Base-by-base conservation (phyloP, 2,329 filamentous ascomycete species). In the Trichothecium roseum region DNA sequence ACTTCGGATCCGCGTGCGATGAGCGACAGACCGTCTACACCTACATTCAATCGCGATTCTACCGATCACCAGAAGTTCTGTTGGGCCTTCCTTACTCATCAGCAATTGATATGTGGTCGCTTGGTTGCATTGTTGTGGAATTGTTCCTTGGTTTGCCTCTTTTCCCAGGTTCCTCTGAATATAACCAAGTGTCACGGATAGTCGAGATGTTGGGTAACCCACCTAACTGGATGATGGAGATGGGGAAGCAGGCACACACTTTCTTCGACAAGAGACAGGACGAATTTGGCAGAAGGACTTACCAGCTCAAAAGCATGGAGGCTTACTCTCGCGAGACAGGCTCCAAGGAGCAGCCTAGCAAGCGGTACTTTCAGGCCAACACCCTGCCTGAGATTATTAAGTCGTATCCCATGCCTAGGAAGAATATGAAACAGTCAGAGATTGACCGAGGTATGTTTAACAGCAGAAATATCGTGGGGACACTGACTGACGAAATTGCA, bases 91-190 rank as follows among this genome's bases (percentile, higher is more conserved):
- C 91, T 40, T 98, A 98, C 57, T 96, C 91, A 12, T 95, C 91
- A 4, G 91, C 91, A 30, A 98, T 98, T 52, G 91, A 98, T 54
- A 98, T 98, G 89, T 98, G 91, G 91, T 98, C 91, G 4, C 67
- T 98, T 30, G 91, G 91, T 36, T 98, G 91, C 60, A 98, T 98
- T 46, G 89, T 98, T 13, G 91, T 98, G 17, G 91, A 98, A 59
- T 70, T 98, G 14, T 98, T 98, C 68, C 71, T 98, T 2, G 91
- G 91, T 31, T 68, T 98, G 34, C 91, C 91, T 1, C 63, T 98
- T 3, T 98, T 98, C 59, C 91, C 91, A 7, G 91, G 91, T 18
- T 96, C 89, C 1, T 98, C 91, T 3, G 91, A 98, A 59, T 98
- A 98, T 61, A 98, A 98, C 50, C 91, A 98, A 57, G 88, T 98